A percentile compares a stretch with the other conserved stretches of the same genome.
These are phyloP conservation scores for Yamagishiella unicocca DNA, from an alignment of 139 green algal genomes.

Conservation along the genomic window DNA sequence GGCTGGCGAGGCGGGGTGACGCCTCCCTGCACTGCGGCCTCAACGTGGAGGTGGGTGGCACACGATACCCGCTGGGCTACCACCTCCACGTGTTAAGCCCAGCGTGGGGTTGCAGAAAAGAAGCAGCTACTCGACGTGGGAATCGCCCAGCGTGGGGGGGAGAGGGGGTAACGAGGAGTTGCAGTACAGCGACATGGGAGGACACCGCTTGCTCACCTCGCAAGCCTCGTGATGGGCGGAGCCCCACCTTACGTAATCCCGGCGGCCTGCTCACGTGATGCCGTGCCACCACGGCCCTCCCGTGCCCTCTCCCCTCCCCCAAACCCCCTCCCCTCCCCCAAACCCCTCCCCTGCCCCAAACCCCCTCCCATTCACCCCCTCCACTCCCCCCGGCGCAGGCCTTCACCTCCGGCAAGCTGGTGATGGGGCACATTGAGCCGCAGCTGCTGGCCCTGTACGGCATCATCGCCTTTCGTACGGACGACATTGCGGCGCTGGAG, in stretches of 20 bases:
- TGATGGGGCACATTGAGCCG: constrained; percentile 10
- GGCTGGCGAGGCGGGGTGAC: neutral
- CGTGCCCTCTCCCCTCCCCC: neutral
- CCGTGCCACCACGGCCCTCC: neutral
- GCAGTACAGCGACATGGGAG: neutral
- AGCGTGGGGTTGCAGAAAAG: neutral
- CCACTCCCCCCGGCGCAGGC: neutral
- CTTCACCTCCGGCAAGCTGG: neutral
- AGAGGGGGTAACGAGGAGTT: neutral
- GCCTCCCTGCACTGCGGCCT: neutral
- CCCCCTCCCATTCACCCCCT: neutral
- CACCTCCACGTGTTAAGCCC: neutral
- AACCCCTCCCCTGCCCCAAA: neutral
- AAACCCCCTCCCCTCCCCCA: neutral
- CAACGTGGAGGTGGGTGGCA: constrained; percentile 15
- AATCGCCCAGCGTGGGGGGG: too few relatives aligned
- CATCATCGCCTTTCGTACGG: neutral
- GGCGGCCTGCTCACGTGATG: neutral
- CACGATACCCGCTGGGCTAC: too few relatives aligned
- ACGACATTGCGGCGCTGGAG: neutral
- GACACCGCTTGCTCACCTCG: too few relatives aligned
- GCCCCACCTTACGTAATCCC: neutral
- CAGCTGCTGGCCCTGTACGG: neutral
- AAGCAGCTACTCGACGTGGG: neutral
- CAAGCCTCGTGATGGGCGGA: neutral